A percentile compares a stretch with the other conserved stretches of the same genome.
Evolutionary conservation across 768 basidiomycete genomes (phyloP).

Genomic region (Phallus indusiatus): DNA sequence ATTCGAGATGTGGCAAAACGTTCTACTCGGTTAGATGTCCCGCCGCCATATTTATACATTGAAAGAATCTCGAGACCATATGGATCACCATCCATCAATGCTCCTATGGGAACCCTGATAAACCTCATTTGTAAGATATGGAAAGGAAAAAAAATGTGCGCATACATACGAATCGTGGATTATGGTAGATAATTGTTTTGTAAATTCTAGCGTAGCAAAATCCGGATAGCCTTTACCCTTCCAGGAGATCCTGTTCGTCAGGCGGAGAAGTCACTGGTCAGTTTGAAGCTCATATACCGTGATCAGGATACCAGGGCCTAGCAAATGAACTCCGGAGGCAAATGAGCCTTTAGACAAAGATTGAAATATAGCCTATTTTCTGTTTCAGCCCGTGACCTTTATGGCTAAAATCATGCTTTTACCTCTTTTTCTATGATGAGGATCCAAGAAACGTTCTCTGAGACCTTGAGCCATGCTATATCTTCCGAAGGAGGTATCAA

Average conservation of each 20-base stretch:
- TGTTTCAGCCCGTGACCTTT: neutral
- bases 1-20: constrained; percentile 47
- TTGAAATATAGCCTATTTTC: constrained; percentile 84
- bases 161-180: constrained; percentile 47
- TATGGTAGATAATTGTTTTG: constrained; percentile 59
- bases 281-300: constrained; percentile 40
- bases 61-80: constrained; percentile 89
- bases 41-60: constrained; percentile 72
- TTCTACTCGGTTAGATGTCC: constrained; percentile 30
- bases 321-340: constrained; percentile 35
- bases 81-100: constrained; percentile 83
- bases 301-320: constrained; percentile 64
- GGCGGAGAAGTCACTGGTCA: neutral
- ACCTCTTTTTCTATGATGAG: constrained; percentile 94
- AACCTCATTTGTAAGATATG: neutral
- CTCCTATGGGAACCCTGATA: constrained; percentile 63
- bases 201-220: constrained; percentile 77
- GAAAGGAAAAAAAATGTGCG: neutral
- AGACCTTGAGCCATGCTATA: constrained; percentile 50
- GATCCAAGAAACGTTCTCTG: constrained; percentile 59
- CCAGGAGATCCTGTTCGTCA: neutral
- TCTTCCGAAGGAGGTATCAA: constrained; percentile 74
- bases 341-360: constrained; percentile 59
- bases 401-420: neutral
- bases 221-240: constrained; percentile 99